phyloP scores from a whole-genome alignment of 805 yeast species.

The Myxozyma neglecta region DNA sequence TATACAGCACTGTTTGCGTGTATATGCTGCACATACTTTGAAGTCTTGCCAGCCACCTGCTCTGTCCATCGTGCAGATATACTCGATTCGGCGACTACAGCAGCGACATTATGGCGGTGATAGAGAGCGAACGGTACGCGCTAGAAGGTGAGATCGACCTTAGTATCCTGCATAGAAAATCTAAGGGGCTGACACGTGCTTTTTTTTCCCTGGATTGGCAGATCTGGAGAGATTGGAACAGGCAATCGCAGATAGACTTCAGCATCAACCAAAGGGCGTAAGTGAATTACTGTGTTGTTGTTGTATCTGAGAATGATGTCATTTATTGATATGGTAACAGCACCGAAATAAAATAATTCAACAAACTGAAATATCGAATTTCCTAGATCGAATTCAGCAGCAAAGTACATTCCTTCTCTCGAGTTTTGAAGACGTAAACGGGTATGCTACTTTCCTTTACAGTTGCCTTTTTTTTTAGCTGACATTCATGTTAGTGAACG shows the following conservation, averaged over 20 bases:
- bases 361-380: conserved; percentile 62
- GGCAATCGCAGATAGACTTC: conserved; percentile 62
- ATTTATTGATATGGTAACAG: conserved; percentile 44
- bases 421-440: conserved; percentile 12
- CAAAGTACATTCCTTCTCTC: conserved; percentile 37
- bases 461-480: neutral
- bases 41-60: neutral
- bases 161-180: no score
- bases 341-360: conserved; percentile 21
- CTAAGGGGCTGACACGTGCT: neutral
- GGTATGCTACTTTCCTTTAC: conserved; percentile 6
- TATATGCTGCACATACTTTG: neutral
- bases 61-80: neutral
- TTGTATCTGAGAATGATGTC: conserved; percentile 4
- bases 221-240: conserved; percentile 72
- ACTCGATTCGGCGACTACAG: neutral
- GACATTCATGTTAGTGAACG: conserved; percentile 7
- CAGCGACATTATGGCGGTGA: conserved; percentile 12
- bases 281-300: conserved; percentile 8
- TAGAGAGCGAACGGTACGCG: conserved; percentile 34
- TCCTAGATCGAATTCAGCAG: conserved; percentile 50
- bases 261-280: conserved; percentile 27
- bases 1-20: neutral
- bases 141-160: conserved; percentile 29
- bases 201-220: neutral